Percentiles rank a stretch among this genome's conserved stretches.
Evolutionary conservation across 2,329 filamentous ascomycete species (phyloP).

Genomic region (Colletotrichum lini): DNA sequence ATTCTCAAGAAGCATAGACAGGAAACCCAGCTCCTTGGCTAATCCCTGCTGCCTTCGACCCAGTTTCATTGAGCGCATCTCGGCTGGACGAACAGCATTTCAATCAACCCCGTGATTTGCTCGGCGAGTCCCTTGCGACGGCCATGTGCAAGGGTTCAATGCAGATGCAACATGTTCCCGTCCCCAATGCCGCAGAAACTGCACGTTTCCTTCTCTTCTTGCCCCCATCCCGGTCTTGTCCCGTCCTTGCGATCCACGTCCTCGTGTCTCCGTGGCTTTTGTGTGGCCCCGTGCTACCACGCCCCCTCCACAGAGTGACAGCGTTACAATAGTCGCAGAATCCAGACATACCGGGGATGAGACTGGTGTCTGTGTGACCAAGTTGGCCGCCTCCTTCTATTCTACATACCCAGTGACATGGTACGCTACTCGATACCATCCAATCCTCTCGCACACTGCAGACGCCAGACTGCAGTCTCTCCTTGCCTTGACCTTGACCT

Average conservation of each 20-base stretch:
- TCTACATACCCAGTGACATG: constrained; percentile 25
- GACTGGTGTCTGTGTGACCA: constrained; percentile 38
- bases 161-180: constrained; percentile 15
- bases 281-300: neutral
- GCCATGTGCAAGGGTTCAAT: constrained; percentile 27
- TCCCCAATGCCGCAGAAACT: constrained; percentile 23
- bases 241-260: neutral
- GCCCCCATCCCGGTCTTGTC: neutral
- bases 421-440: neutral
- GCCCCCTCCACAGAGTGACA: neutral
- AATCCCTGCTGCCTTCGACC: neutral
- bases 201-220: constrained; percentile 28
- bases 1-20: neutral
- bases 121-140: constrained; percentile 4
- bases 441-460: constrained; percentile 2
- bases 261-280: neutral
- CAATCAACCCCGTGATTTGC: neutral
- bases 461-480: constrained; percentile 8
- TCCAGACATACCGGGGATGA: constrained; percentile 15
- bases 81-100: neutral
- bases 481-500: constrained; percentile 6
- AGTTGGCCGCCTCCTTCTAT: constrained; percentile 19
- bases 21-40: neutral
- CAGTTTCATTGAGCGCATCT: neutral
- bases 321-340: constrained; percentile 18